Evolutionary conservation across 495 filamentous ascomycete species (phyloP).

Genomic region (Lentithecium fluviatile): DNA sequence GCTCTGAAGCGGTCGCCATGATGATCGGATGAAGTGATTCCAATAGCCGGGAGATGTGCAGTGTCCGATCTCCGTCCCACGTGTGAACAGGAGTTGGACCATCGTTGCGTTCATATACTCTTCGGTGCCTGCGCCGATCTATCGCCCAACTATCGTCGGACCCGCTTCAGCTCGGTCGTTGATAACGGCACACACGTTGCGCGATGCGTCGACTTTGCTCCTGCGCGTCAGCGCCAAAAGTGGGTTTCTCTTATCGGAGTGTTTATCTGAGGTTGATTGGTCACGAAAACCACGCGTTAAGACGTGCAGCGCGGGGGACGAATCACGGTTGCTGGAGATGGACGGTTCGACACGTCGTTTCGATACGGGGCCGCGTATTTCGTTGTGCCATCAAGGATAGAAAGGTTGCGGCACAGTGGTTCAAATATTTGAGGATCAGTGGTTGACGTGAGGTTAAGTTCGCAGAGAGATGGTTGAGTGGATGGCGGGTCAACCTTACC

Average conservation of each 20-base stretch:
- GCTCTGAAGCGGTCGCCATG: conserved; percentile 7
- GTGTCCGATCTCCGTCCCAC: background rate
- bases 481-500: background rate
- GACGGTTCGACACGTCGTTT: too few species aligned
- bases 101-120: background rate
- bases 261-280: too few species aligned
- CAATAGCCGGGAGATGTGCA: background rate
- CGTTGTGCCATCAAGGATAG: too few species aligned
- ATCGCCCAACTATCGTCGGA: background rate
- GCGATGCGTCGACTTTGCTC: background rate
- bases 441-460: background rate
- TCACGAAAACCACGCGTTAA: too few species aligned
- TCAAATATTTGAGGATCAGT: too few species aligned
- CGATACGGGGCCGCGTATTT: too few species aligned
- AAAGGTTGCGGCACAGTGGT: too few species aligned
- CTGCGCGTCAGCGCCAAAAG: too few species aligned
- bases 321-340: too few species aligned
- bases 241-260: too few species aligned
- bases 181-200: background rate
- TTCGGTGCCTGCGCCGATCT: background rate
- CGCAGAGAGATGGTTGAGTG: background rate
- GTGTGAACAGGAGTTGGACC: background rate
- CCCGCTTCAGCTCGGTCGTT: background rate
- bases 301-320: too few species aligned
- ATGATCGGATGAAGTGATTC: background rate